These are phyloP conservation scores for Candida labiduridarum DNA, from an alignment of 1,139 yeast genomes.

Conservation along the genomic window DNA sequence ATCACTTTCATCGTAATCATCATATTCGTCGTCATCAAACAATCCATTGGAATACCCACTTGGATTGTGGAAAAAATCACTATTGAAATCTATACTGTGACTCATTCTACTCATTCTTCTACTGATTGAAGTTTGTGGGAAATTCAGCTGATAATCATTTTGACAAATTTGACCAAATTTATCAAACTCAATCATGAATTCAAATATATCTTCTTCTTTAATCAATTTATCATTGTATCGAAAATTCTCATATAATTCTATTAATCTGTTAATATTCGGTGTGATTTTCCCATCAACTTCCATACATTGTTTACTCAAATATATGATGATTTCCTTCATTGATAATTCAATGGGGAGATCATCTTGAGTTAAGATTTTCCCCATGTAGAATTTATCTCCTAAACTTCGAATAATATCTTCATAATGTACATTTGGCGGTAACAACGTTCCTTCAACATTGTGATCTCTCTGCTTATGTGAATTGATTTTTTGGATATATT, in stretches of 20 bases:
- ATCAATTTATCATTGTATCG: conserved; percentile 70
- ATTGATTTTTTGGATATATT: conserved; percentile 36
- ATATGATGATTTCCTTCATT: conserved; percentile 47
- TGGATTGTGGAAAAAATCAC: conserved; percentile 5
- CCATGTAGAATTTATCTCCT: conserved; percentile 53
- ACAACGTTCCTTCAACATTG: conserved; percentile 29
- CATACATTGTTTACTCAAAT: conserved; percentile 18
- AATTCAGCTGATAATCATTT: conserved; percentile 16
- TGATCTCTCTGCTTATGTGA: conserved; percentile 1
- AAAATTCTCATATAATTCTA: conserved; percentile 66
- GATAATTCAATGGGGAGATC: conserved; percentile 45
- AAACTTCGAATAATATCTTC: conserved; percentile 64
- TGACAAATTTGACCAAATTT: conserved; percentile 21
- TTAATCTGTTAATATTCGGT: conserved; percentile 34
- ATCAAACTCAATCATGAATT: conserved; percentile 51
- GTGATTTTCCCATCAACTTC: conserved; percentile 9
- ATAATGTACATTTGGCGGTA: conserved; percentile 62
- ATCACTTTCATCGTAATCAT: conserved; percentile 9
- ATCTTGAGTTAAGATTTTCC: conserved; percentile 39
- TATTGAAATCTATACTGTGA: conserved; percentile 8
- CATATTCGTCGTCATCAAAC: conserved; percentile 9
- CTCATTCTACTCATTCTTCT: conserved; percentile 9
- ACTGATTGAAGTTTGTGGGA: conserved; percentile 11
- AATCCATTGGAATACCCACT: conserved; percentile 4
- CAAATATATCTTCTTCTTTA: conserved; percentile 59